Base-by-base conservation (phyloP, 2,329 filamentous ascomycete species). In the Exophiala mesophila region DNA sequence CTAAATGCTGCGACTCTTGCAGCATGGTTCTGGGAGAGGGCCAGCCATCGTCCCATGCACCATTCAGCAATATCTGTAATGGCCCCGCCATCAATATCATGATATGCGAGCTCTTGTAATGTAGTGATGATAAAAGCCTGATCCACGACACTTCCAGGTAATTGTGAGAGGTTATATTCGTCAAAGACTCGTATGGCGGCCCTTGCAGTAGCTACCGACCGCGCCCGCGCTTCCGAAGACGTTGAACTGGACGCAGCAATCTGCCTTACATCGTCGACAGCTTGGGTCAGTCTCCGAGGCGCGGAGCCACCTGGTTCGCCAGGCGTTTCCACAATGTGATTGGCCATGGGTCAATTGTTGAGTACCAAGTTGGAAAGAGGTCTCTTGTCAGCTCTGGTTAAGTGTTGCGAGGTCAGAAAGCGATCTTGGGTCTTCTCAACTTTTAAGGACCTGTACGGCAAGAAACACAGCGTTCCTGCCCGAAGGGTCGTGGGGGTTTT, bases 61-160 rank as follows among this genome's bases (percentile, higher is more conserved):
- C 71, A 76, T 9, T 68, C 61, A 6, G 67, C 64, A 39, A 76
- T 60, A 51, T 74, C 72, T 28, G 49, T 49, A 9, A 74, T 61
- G 19, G 59, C 60, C 18, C 68, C 70, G 34, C 56, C 62, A 51
- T 75, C 73, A 10, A 66, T 58, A 42, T 76, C 72, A 45, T 66
- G 61, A 51, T 68, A 74, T 8, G 71, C 71, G 44, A 74, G 66
- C 29, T 64, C 61, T 50, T 77, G 74, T 20, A 76, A 36, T 9
- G 38, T 26, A 7, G 28, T 33, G 17, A 54, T 39, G 21, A 54
- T 41, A 20, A 41, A 44, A 17, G 35, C 38, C 7, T 41, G 51
- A 21, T 52, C 49, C 3, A 18, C 16, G 10, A 19, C 30, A 16
- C 38, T 20, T 21, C 48, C 40, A 9, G 40, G 45, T 21, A 40